A percentile compares a stretch with the other conserved stretches of the same genome.
Conservation (phyloP, 441 rosid genomes). For the Gossypium armourianum region DNA sequence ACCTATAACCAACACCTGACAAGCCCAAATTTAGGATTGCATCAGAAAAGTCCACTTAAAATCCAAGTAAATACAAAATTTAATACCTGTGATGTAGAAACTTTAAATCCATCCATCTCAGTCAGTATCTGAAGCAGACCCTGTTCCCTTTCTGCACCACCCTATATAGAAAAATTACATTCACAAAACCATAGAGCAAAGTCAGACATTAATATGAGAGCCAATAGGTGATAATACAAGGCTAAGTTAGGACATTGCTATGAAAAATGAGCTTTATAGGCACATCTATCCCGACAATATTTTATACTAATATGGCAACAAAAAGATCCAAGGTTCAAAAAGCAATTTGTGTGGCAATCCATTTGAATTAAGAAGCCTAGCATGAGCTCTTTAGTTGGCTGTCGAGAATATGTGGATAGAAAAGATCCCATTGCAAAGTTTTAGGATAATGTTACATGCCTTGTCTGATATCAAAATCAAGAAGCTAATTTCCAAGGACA, state of each 20-base stretch:
- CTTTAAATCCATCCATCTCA: conserved; percentile 96
- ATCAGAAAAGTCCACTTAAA: conserved; percentile 1
- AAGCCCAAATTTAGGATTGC: conserved; percentile 26
- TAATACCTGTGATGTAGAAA: conserved; percentile 71
- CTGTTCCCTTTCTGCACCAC: conserved; percentile 97
- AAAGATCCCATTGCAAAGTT: not conserved
- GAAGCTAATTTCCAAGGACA: not conserved
- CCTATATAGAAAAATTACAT: conserved; percentile 33
- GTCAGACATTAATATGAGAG: not conserved
- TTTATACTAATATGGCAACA: not conserved
- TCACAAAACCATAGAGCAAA: conserved; percentile 6
- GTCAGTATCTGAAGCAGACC: conserved; percentile 94
- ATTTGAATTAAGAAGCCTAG: conserved; percentile 10
- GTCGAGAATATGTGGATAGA: not conserved
- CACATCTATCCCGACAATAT: not conserved
- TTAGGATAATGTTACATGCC: not conserved
- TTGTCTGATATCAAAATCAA: not conserved
- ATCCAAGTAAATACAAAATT: conserved; percentile 15
- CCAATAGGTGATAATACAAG: not conserved
- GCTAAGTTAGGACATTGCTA: not conserved
- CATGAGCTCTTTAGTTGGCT: not conserved
- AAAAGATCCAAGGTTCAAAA: not conserved
- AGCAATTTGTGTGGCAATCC: not conserved
- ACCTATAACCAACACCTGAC: conserved; percentile 82
- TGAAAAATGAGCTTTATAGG: not conserved